Evolutionary conservation across 345 rosid genomes (phyloP).

Genomic region (Ailanthus altissimus): DNA sequence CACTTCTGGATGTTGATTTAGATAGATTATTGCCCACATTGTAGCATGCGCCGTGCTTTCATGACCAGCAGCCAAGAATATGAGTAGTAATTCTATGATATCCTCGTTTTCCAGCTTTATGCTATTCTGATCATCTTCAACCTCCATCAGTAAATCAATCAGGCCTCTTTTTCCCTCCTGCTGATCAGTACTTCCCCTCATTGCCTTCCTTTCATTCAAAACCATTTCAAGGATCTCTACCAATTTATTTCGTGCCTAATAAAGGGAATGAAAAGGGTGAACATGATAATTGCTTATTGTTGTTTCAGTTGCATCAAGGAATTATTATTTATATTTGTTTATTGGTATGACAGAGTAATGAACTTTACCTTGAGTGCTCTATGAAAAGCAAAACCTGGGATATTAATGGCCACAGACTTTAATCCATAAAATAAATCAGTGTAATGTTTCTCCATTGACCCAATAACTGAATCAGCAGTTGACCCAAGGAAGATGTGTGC

Average conservation of each 20-base stretch:
- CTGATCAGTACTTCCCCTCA: slow-evolving; percentile 2
- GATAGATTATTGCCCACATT: slow-evolving; percentile 33
- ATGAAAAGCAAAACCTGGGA: slow-evolving; percentile 39
- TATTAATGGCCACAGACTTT: slow-evolving; percentile 29
- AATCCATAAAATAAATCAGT: slow-evolving; percentile 22
- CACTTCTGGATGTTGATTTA: slow-evolving; percentile 27
- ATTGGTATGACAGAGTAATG: too few relatives aligned
- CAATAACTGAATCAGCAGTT: slow-evolving; percentile 1
- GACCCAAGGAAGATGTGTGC: slow-evolving; percentile 32
- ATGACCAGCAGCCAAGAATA: slow-evolving; percentile 30
- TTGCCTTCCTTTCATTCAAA: slow-evolving; percentile 3
- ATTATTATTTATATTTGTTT: too few relatives aligned
- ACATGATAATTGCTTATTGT: too few relatives aligned
- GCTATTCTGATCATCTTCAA: slow-evolving; percentile 40
- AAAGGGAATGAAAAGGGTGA: not conserved
- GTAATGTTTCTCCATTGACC: slow-evolving; percentile 19
- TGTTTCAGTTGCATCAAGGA: too few relatives aligned
- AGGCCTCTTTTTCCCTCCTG: slow-evolving; percentile 11
- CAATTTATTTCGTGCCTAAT: slow-evolving; percentile 29
- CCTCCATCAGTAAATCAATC: slow-evolving; percentile 32
- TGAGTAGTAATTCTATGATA: not conserved
- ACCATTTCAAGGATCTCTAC: slow-evolving; percentile 22
- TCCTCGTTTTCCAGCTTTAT: slow-evolving; percentile 27
- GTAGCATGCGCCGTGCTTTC: slow-evolving; percentile 32
- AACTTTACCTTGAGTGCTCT: slow-evolving; percentile 32